These are phyloP conservation scores for Aquilaria yunnanensis DNA, from an alignment of 345 rosid genomes.

Conservation along the genomic window DNA sequence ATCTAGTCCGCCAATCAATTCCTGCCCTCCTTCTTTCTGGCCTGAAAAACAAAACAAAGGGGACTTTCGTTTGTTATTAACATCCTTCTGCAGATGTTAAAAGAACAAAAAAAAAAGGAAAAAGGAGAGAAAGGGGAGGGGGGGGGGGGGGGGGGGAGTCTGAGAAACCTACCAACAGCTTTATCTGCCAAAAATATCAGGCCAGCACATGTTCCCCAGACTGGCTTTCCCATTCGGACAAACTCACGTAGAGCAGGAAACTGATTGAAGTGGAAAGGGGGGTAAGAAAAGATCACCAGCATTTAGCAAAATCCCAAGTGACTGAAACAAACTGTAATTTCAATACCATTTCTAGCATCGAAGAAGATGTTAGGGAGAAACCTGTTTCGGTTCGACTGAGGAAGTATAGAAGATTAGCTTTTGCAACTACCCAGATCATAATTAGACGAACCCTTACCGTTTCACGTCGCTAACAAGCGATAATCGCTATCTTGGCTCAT, in stretches of 20 bases:
- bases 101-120: not conserved
- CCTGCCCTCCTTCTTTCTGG: conserved; percentile 92
- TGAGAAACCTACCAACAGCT: conserved; percentile 60
- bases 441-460: too few species aligned
- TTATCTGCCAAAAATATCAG: conserved; percentile 90
- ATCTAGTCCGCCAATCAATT: conserved; percentile 80
- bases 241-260: conserved; percentile 90
- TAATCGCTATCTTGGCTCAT: too few species aligned
- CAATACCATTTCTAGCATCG: not conserved
- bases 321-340: too few species aligned
- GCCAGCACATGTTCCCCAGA: conserved; percentile 99
- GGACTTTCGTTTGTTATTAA: not conserved
- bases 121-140: not conserved
- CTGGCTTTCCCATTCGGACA: conserved; percentile 85
- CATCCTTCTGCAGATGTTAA: not conserved
- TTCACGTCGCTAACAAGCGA: too few species aligned
- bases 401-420: not conserved
- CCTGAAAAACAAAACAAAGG: conserved; percentile 42
- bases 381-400: not conserved
- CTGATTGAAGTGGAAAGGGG: too few species aligned
- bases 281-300: conserved; percentile 1
- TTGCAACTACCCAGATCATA: too few species aligned
- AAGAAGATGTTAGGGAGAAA: not conserved
- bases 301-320: not conserved
- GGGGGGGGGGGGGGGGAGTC: too few species aligned